Conservation (phyloP, 2,329 filamentous ascomycete species). For the Elsinoe australis region DNA sequence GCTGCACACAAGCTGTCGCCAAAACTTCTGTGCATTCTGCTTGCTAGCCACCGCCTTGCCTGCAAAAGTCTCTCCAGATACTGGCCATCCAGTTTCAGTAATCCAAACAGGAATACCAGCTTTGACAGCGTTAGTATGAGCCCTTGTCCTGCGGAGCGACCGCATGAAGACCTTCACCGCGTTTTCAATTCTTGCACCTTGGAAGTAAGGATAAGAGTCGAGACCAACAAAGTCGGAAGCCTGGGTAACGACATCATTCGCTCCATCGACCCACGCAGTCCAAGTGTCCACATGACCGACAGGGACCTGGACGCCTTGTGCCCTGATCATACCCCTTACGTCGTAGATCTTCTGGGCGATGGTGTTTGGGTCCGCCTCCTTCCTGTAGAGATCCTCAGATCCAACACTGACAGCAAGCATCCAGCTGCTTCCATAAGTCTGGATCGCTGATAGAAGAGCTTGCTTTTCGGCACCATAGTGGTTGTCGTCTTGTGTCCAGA, state of each 20-base stretch:
- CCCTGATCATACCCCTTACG: conserved; percentile 46
- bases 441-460: conserved; percentile 51
- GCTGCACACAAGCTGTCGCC: conserved; percentile 35
- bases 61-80: conserved; percentile 53
- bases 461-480: conserved; percentile 54
- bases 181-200: conserved; percentile 57
- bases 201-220: conserved; percentile 70
- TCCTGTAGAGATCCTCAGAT: conserved; percentile 60
- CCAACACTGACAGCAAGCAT: conserved; percentile 59
- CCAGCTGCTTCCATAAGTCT: conserved; percentile 49
- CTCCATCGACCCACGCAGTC: conserved; percentile 61
- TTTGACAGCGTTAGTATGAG: conserved; percentile 51
- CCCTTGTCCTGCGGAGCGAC: conserved; percentile 40
- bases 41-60: conserved; percentile 56
- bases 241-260: conserved; percentile 63
- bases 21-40: conserved; percentile 70
- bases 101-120: conserved; percentile 70
- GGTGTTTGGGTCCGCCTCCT: conserved; percentile 35
- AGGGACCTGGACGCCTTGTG: conserved; percentile 39
- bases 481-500: conserved; percentile 47
- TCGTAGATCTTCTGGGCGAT: conserved; percentile 44
- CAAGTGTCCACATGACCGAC: conserved; percentile 88
- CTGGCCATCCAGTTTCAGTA: conserved; percentile 83
- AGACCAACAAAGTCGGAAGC: conserved; percentile 72
- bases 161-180: conserved; percentile 62